phyloP scores from a whole-genome alignment of 192 early-diverging fungal genomes.

The Backusella morwellensis region DNA sequence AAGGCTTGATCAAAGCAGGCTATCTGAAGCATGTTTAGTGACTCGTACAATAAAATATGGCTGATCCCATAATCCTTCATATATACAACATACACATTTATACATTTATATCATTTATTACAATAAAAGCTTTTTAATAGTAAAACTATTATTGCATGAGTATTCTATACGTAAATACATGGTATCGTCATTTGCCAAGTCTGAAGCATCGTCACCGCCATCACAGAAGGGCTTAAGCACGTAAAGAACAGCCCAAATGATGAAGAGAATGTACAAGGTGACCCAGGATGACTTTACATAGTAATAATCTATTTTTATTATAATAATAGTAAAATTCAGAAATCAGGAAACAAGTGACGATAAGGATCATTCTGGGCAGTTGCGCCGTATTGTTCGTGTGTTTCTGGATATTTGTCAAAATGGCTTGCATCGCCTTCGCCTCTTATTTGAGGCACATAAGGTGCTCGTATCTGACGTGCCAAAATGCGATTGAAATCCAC shows the following conservation, averaged over 20 bases:
- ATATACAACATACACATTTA: no score
- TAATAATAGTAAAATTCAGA: conserved; percentile 26
- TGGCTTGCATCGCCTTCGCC: conserved; percentile 43
- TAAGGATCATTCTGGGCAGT: conserved; percentile 61
- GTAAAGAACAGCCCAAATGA: neutral
- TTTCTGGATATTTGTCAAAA: conserved; percentile 38
- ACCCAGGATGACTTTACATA: neutral
- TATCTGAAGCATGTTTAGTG: conserved; percentile 71
- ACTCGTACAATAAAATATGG: neutral
- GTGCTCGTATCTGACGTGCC: conserved; percentile 71
- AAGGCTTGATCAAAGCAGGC: conserved; percentile 83
- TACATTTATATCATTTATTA: no score
- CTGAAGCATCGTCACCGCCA: neutral
- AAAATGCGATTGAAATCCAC: conserved; percentile 61
- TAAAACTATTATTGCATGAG: no score
- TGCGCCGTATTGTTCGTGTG: conserved; percentile 49
- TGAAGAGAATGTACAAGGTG: neutral
- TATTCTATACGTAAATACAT: no score
- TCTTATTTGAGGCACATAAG: conserved; percentile 70
- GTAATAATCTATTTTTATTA: neutral
- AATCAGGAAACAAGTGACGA: conserved; percentile 59
- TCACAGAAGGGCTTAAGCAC: neutral
- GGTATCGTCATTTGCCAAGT: neutral
- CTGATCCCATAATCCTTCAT: no score
- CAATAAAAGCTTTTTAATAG: no score